Conservation (phyloP, 345 rosid species). For the Ceriops decandra region DNA sequence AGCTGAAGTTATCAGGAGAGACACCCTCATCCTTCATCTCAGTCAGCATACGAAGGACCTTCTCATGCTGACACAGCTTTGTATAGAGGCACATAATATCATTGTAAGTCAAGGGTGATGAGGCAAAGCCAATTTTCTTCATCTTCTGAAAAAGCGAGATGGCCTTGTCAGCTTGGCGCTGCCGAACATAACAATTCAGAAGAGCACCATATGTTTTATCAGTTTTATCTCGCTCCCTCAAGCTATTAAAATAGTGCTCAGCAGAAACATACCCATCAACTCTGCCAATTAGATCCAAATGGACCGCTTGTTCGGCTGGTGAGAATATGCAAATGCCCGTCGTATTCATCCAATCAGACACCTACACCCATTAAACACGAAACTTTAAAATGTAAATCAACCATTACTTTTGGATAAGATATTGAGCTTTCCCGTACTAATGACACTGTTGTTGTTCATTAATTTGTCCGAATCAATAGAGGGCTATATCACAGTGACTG, state of each 20-base stretch:
- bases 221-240: slow-evolving; percentile 63
- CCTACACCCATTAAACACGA: slow-evolving; percentile 38
- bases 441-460: not conserved
- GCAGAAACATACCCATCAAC: slow-evolving; percentile 64
- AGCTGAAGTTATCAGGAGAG: slow-evolving; percentile 75
- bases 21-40: slow-evolving; percentile 70
- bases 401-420: not conserved
- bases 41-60: slow-evolving; percentile 50
- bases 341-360: slow-evolving; percentile 74
- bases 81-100: slow-evolving; percentile 81
- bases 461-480: too few species aligned
- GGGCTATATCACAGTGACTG: too few species aligned
- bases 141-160: slow-evolving; percentile 58
- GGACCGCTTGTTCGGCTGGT: slow-evolving; percentile 73
- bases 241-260: slow-evolving; percentile 56
- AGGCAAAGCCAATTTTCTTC: slow-evolving; percentile 64
- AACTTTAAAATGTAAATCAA: not conserved
- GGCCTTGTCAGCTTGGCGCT: slow-evolving; percentile 53
- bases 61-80: slow-evolving; percentile 49
- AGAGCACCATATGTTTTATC: slow-evolving; percentile 84
- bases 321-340: slow-evolving; percentile 56
- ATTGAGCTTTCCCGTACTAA: not conserved
- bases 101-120: slow-evolving; percentile 57
- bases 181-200: slow-evolving; percentile 71
- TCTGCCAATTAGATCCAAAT: slow-evolving; percentile 69